These are phyloP conservation scores for Didymella pinodella DNA, from an alignment of 2,329 filamentous ascomycete species.

Conservation along the genomic window DNA sequence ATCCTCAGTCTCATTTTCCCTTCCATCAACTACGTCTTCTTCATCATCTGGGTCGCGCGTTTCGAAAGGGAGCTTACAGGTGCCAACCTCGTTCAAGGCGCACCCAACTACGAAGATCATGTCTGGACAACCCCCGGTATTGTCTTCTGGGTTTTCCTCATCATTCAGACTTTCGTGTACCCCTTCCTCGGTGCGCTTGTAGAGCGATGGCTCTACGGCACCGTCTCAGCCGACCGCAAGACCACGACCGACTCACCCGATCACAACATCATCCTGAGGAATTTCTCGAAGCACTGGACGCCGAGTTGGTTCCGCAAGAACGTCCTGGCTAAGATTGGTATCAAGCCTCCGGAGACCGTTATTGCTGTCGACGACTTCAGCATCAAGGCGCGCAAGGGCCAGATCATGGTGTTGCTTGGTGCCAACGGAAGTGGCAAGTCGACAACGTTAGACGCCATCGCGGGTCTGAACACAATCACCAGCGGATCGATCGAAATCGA, in stretches of 20 bases:
- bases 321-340: constrained; percentile 56
- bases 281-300: constrained; percentile 80
- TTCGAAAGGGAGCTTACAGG: constrained; percentile 71
- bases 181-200: constrained; percentile 77
- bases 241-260: constrained; percentile 48
- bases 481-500: constrained; percentile 80
- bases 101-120: constrained; percentile 59
- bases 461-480: constrained; percentile 79
- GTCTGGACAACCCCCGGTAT: constrained; percentile 74
- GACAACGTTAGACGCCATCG: constrained; percentile 87
- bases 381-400: constrained; percentile 75
- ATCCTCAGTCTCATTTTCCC: constrained; percentile 80
- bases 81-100: constrained; percentile 67
- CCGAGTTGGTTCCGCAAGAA: constrained; percentile 67
- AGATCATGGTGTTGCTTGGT: constrained; percentile 86
- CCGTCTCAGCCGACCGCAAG: constrained; percentile 64
- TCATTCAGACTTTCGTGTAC: constrained; percentile 80
- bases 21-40: constrained; percentile 87
- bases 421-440: constrained; percentile 92
- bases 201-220: constrained; percentile 79
- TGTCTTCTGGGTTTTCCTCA: constrained; percentile 77
- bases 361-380: constrained; percentile 79
- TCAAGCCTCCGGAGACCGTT: constrained; percentile 67
- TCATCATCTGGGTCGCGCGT: constrained; percentile 77
- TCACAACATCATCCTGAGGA: constrained; percentile 72